These are phyloP conservation scores for Monosporascus sp. DNA, from an alignment of 2,329 filamentous ascomycete species.

Conservation along the genomic window DNA sequence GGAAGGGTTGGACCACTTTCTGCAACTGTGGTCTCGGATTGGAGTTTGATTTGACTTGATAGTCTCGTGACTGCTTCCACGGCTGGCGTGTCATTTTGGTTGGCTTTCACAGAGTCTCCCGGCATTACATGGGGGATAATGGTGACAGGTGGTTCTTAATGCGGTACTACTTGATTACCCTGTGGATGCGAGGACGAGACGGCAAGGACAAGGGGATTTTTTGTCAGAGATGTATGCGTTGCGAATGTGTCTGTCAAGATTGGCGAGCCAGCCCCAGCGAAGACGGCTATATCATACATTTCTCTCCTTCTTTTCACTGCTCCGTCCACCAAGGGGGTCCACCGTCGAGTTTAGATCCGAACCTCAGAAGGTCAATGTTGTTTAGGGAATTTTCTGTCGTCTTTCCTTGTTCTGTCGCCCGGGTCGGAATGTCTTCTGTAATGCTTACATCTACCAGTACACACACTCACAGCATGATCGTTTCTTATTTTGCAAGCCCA, in stretches of 20 bases:
- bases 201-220: slow-evolving; percentile 18
- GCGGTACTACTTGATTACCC: slow-evolving; percentile 15
- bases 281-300: slow-evolving; percentile 43
- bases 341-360: neutral
- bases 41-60: slow-evolving; percentile 26
- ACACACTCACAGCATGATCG: neutral
- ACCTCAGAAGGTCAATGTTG: neutral
- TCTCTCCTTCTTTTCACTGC: slow-evolving; percentile 40
- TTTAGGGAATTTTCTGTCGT: neutral
- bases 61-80: slow-evolving; percentile 22
- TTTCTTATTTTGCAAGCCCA: neutral
- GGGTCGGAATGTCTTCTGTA: neutral
- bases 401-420: neutral
- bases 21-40: slow-evolving; percentile 27
- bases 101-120: slow-evolving; percentile 22
- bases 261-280: slow-evolving; percentile 29
- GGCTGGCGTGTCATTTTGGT: slow-evolving; percentile 22
- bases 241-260: slow-evolving; percentile 31
- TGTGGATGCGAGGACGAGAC: slow-evolving; percentile 15
- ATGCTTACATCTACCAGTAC: neutral
- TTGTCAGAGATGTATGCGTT: slow-evolving; percentile 25
- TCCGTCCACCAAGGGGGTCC: slow-evolving; percentile 6
- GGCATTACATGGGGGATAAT: slow-evolving; percentile 22
- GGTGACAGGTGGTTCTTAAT: slow-evolving; percentile 20
- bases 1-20: slow-evolving; percentile 24